Conservation (phyloP, 164 flowering plant genomes). For the Berberis thunbergii region DNA sequence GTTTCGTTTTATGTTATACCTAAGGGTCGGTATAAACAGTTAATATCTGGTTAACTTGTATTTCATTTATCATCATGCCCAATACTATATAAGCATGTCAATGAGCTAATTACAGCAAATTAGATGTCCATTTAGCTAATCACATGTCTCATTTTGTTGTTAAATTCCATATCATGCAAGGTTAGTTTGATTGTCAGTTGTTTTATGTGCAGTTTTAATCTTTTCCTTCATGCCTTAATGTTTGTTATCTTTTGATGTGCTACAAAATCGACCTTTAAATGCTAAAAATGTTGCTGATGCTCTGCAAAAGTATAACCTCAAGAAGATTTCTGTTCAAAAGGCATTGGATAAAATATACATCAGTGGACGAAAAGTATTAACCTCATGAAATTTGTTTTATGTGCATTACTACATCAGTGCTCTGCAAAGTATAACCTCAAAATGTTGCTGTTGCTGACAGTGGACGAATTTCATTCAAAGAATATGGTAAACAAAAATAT, state of each 20-base stretch:
- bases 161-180: background rate
- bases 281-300: conserved; percentile 88
- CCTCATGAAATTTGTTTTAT: too few species aligned
- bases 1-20: too few species aligned
- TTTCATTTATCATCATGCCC: too few species aligned
- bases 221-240: background rate
- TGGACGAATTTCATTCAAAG: conserved; percentile 38
- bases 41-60: too few species aligned
- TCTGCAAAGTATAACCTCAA: too few species aligned
- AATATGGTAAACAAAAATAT: conserved; percentile 97
- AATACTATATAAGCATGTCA: too few species aligned
- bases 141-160: too few species aligned
- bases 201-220: background rate
- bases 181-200: background rate
- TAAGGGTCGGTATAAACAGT: too few species aligned
- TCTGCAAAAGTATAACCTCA: conserved; percentile 87
- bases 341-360: conserved; percentile 63
- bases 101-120: too few species aligned
- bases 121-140: too few species aligned
- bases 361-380: too few species aligned
- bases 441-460: conserved; percentile 12
- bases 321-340: conserved; percentile 83
- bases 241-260: background rate
- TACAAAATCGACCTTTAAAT: conserved; percentile 94
- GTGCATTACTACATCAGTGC: too few species aligned